Conservation (phyloP, 2,329 filamentous ascomycete genomes). For the Fusarium staphyleae region DNA sequence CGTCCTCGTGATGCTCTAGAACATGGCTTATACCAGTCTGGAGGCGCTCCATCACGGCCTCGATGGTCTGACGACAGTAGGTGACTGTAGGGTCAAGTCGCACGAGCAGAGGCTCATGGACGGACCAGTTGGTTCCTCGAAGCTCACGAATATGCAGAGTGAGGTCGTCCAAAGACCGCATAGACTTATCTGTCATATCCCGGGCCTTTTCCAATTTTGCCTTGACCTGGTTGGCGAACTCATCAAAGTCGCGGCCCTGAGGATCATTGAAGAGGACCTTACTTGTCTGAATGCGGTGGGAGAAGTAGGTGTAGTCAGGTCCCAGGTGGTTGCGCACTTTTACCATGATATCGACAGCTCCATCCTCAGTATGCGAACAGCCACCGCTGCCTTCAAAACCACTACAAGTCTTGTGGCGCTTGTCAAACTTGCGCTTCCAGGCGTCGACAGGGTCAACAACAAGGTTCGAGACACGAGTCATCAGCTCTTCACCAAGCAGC, state of each 20-base stretch:
- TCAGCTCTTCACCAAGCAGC: conserved; percentile 54
- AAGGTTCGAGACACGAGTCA: conserved; percentile 54
- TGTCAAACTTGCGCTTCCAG: conserved; percentile 52
- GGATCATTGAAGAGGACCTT: conserved; percentile 55
- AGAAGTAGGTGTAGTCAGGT: conserved; percentile 54
- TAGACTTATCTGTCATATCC: conserved; percentile 51
- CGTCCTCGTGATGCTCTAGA: conserved; percentile 55
- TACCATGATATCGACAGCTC: conserved; percentile 55
- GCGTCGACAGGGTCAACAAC: conserved; percentile 51
- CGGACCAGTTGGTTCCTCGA: conserved; percentile 54
- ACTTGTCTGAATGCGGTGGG: conserved; percentile 52
- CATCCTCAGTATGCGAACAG: conserved; percentile 52
- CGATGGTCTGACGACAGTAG: conserved; percentile 54
- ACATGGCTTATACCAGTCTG: conserved; percentile 59
- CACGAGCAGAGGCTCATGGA: conserved; percentile 56
- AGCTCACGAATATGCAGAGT: conserved; percentile 57
- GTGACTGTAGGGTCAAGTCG: conserved; percentile 51
- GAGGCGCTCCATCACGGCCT: conserved; percentile 59
- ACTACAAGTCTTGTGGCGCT: conserved; percentile 48
- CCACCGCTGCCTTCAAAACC: conserved; percentile 47
- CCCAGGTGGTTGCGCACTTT: conserved; percentile 59
- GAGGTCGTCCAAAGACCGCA: conserved; percentile 56
- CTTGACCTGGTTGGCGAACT: conserved; percentile 53
- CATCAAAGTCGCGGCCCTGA: conserved; percentile 52
- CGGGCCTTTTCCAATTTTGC: conserved; percentile 47